Percentiles rank a stretch among this genome's conserved stretches.
Evolutionary conservation across 768 basidiomycete species (phyloP).

Genomic region (Dentipellis fragilis): DNA sequence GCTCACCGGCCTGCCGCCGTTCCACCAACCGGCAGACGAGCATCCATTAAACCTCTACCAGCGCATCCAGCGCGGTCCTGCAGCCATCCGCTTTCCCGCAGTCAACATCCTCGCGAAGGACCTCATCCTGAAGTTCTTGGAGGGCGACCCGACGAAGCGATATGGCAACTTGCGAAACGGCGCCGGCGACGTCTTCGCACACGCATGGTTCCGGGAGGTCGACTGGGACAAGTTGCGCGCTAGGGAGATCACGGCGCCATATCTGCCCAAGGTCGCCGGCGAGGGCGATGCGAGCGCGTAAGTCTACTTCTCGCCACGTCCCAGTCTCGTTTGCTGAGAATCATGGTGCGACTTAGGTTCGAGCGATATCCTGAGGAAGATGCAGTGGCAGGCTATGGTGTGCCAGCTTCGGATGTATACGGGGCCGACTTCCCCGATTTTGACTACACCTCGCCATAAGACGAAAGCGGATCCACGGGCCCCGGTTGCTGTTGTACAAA

Average conservation of each 20-base stretch:
- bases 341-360: conserved; percentile 44
- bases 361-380: conserved; percentile 75
- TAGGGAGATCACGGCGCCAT: conserved; percentile 90
- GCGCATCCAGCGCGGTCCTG: conserved; percentile 73
- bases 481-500: not conserved
- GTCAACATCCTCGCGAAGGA: conserved; percentile 74
- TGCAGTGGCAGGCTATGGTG: conserved; percentile 49
- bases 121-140: conserved; percentile 85
- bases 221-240: conserved; percentile 76
- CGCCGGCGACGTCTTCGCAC: conserved; percentile 84
- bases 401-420: conserved; percentile 44
- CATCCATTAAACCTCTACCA: conserved; percentile 88
- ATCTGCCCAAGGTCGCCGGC: conserved; percentile 81
- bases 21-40: conserved; percentile 69
- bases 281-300: conserved; percentile 95
- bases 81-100: conserved; percentile 64
- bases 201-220: conserved; percentile 91
- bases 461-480: conserved; percentile 7
- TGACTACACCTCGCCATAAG: conserved; percentile 45
- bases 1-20: conserved; percentile 92
- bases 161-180: conserved; percentile 87
- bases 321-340: not conserved
- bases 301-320: conserved; percentile 24
- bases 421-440: conserved; percentile 72
- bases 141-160: conserved; percentile 77